Evolutionary conservation across 345 rosid genomes (phyloP), one percentile per base, ranked within the genome.

Genomic region (Euphorbia tirucalli): DNA sequence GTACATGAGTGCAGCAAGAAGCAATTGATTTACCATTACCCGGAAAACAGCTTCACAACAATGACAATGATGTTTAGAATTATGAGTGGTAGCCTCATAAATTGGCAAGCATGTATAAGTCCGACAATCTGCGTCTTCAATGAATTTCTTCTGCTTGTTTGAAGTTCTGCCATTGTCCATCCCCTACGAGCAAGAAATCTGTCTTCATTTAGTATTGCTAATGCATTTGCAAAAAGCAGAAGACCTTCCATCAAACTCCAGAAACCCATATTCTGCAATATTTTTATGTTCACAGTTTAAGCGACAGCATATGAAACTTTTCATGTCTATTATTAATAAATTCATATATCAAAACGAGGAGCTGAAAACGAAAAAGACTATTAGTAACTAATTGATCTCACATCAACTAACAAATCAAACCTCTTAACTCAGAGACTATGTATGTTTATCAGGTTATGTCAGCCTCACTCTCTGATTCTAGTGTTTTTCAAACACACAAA

Each of bases 161-260:
- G 84, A n/a, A 86, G 71, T 72, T 86, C 89, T 61, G 71, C 81
- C 69, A 86, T 62, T 2, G 83, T 82, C 89, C 85, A 86, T 32
- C 85, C 75, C 69, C 87, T 81, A 44, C 80, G 89, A 60, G 69
- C 81, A 28, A 83, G 85, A 61, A 80, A 79, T 64, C 85, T 68
- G 59, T 83, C 87, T 60, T 86, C 87, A 56, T 86, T 86, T 71
- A 81, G 75, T 71, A 86, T 80, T 7, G 89, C 89, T 31, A 86
- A 35, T 1, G 83, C 85, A 74, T 83, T 86, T 55, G 84, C 83
- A 61, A 86, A 76, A 2, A 86, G 80, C 65, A 82, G 79, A 22
- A 82, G 66, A 6, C 80, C 84, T 77, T 82, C 87, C 54, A 83
- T 60, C 7, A 82, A 75, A 24, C 78, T 76, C 89, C 87, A 80